Base-by-base conservation (phyloP, 805 yeast species). In the Candida coquimbonensis region DNA sequence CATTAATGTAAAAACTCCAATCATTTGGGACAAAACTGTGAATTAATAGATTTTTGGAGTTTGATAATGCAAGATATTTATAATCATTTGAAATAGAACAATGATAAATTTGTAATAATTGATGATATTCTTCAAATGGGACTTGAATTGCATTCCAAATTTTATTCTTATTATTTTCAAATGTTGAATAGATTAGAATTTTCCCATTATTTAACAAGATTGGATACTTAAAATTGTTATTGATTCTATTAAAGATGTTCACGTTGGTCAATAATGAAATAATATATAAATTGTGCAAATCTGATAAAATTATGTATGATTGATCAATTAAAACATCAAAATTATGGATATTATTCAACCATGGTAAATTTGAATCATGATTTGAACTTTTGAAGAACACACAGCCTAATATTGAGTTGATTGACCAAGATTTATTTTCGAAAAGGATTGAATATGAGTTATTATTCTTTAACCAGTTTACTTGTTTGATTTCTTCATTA, bases 1-100 rank as follows among this genome's bases (percentile, higher is more conserved):
- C 61, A 47, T 62, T 59, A 29, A 49, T 50, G 46, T 59, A 62
- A 38, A 52, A 47, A 44, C 55, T 50, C 66, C 66, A 62, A 24
- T 52, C 53, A 16, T 50, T 50, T 9, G 51, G 51, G 7, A 26
- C 25, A 19, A 54, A 49, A 4, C 60, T 53, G 43, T 61, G 54
- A 3, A 61, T 37, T 38, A 59, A 35, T 13, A 62, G 29, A 5
- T 50, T 41, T 9, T 40, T 48, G 0, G 38, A 38, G 31, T 59
- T 61, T 0, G 59, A 50, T 1, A 61, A 2, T 1, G 62, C 64
- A 3, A 61, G 38, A 36, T 38, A 53, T 21, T 50, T 46, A 11
- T 55, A 61, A 46, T 59, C 56, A 36, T 47, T 44, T 5, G 63
- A 57, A 1, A 60, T 39, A 0, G 62, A 53, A n/a, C 49, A 49